Base-by-base conservation (phyloP, 352 stramenopile species). In the Hyaloperonospora brassicae region DNA sequence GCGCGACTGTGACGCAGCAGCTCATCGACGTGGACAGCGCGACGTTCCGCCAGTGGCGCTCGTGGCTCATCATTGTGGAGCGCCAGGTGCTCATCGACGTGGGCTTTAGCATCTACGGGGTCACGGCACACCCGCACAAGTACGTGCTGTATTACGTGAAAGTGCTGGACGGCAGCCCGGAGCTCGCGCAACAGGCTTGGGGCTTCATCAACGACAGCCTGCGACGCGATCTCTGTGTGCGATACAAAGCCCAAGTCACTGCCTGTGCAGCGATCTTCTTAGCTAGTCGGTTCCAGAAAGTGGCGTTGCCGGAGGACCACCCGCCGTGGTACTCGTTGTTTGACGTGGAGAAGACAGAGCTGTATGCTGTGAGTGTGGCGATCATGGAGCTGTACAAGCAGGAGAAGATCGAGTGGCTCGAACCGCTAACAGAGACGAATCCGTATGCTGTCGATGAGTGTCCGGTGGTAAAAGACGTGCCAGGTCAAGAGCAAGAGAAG, bases 61-160 rank as follows among this genome's bases (percentile, higher is more conserved):
- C 87, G 55, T 92, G 86, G 73, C 74, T 97, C 43, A 66, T 96
- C 34, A 82, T 86, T 53, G 74, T 95, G 13, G 89, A 97, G 66
- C 66, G 86, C 12, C 79, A 95, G 56, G 66, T 97, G 39, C 84
- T 97, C 36, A 96, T 96, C 47, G 86, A 96, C 41, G 59, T 97
- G n/a, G 89, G 89, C 49, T 97, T 97, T 53, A 90, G 83, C 42
- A 68, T 97, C 50, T 96, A 97, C 68, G 92, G 79, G 48, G 85
- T 95, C 59, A 90, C 86, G 55, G 86, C 97, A 59, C 89, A 97
- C 57, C 86, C 88, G 44, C 89, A 97, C 77, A 95, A 96, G 73
- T 97, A 91, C 59, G 89, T 97, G 50, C 55, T 97, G 43, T 97
- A 97, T 68, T 96, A 96, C 59, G 66, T 97, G 57, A 95, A 95